Evolutionary conservation across 2,329 filamentous ascomycete genomes (phyloP).

Genomic region (Dothideomycetidae sp.): DNA sequence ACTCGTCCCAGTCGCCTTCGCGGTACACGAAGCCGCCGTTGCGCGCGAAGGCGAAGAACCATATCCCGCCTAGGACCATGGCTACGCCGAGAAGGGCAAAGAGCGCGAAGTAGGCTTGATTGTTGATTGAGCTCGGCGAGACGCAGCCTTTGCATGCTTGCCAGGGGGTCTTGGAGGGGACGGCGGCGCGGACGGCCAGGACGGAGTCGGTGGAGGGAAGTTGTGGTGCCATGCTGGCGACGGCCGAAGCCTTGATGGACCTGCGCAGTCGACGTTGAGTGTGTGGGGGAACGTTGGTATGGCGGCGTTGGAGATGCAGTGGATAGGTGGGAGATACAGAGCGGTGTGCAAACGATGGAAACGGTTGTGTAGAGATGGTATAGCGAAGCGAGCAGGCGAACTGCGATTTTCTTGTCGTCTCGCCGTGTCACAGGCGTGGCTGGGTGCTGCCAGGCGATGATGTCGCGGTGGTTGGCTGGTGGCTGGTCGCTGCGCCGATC

Average conservation of each 20-base stretch:
- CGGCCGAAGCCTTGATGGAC: background rate
- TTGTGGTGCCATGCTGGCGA: background rate
- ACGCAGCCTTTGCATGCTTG: slow-evolving; percentile 11
- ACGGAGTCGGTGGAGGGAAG: background rate
- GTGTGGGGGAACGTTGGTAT: too few relatives aligned
- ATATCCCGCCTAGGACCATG: slow-evolving; percentile 64
- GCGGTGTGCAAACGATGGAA: too few relatives aligned
- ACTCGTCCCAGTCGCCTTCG: slow-evolving; percentile 89
- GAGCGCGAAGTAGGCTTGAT: slow-evolving; percentile 59
- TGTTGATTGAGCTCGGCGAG: slow-evolving; percentile 28
- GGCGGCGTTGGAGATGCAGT: too few relatives aligned
- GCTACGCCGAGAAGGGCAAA: slow-evolving; percentile 70
- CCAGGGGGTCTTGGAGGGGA: slow-evolving; percentile 5
- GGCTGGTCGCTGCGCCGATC: too few relatives aligned
- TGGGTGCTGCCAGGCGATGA: too few relatives aligned
- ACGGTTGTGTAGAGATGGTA: too few relatives aligned
- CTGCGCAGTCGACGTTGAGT: too few relatives aligned
- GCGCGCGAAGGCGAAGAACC: slow-evolving; percentile 98
- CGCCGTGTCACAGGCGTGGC: too few relatives aligned
- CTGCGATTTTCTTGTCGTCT: too few relatives aligned
- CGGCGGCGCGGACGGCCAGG: slow-evolving; percentile 8
- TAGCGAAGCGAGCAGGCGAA: too few relatives aligned
- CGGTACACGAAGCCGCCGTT: slow-evolving; percentile 87
- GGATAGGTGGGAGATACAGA: too few relatives aligned
- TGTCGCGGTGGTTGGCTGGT: too few relatives aligned